Base-by-base conservation (phyloP, 2,329 filamentous ascomycete species). In the Ramularia collo-cygni region DNA sequence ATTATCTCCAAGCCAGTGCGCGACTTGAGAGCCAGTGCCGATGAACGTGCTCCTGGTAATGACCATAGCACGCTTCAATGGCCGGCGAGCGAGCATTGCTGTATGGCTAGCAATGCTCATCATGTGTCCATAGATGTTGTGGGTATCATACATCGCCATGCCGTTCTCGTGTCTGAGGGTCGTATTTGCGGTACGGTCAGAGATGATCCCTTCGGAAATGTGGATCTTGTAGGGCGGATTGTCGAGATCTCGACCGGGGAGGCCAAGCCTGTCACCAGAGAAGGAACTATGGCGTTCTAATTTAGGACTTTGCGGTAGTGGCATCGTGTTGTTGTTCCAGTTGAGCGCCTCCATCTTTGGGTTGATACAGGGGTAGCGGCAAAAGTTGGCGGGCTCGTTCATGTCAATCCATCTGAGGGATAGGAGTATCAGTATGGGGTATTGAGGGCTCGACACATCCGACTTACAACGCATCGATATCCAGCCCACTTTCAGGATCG, bases 41-140 rank as follows among this genome's bases (percentile, higher is more conserved):
- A 42, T 42, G 24, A 44, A 47, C 12, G 45, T 88, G 16, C 77
- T 83, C 18, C 85, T 77, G 0, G 83, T 86, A 47, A 90, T 83
- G 31, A 89, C 68, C 40, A 89, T 59, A 1, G 85, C 82, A 0
- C 84, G 75, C 4, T 77, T 63, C 1, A 61, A 58, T 0, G 84
- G 81, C 0, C 82, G 74, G 8, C 83, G 75, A n/a, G 67, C 62
- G 4, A 77, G 60, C 82, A 89, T 84, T 1, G 83, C 79, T 7
- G 71, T 60, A 37, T 76, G 72, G 0, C 80, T 83, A 3, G 75
- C 66, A 14, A 69, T 63, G 2, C 78, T 81, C 83, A 88, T 88
- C 79, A 85, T 71, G 54, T 76, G 75, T 1, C 84, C 85, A 58
- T 84, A 87, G 1, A 88, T 61, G 50, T 88, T 88, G 59, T 89